phyloP scores from a whole-genome alignment of 176 grass and related monocot genomes.

The Ampelocalamus luodianensis region DNA sequence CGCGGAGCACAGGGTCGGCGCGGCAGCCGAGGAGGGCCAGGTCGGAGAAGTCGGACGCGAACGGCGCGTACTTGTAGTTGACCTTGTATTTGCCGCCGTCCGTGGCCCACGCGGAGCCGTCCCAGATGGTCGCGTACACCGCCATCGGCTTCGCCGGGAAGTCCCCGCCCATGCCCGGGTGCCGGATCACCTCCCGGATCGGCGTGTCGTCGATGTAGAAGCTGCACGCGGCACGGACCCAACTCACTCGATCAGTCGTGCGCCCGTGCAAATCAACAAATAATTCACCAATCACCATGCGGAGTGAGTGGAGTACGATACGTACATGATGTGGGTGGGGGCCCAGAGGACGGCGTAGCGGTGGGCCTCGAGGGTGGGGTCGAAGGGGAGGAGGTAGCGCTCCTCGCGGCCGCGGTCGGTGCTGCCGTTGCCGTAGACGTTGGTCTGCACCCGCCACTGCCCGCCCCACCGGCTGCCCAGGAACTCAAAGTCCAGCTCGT shows the following conservation, averaged over 20 bases:
- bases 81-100: conserved; percentile 82
- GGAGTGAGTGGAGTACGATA: not conserved
- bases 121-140: conserved; percentile 84
- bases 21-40: conserved; percentile 55
- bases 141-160: conserved; percentile 87
- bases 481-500: conserved; percentile 96
- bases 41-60: conserved; percentile 59
- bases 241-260: not conserved
- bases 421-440: conserved; percentile 93
- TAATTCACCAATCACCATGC: not conserved
- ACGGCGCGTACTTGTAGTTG: conserved; percentile 87
- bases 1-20: conserved; percentile 48
- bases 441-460: conserved; percentile 89
- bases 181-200: conserved; percentile 72
- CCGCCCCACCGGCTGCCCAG: conserved; percentile 77
- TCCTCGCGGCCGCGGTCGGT: conserved; percentile 81
- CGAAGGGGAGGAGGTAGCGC: conserved; percentile 87
- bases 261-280: not conserved
- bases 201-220: conserved; percentile 83
- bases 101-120: conserved; percentile 80
- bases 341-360: conserved; percentile 80
- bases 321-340: conserved; percentile 71
- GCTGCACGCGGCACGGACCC: conserved; percentile 18
- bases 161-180: conserved; percentile 70
- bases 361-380: conserved; percentile 67